Percentiles rank a stretch among this genome's conserved stretches.
phyloP scores from a whole-genome alignment of 176 grass and related monocot genomes.

The Rhynchospora tenuis region DNA sequence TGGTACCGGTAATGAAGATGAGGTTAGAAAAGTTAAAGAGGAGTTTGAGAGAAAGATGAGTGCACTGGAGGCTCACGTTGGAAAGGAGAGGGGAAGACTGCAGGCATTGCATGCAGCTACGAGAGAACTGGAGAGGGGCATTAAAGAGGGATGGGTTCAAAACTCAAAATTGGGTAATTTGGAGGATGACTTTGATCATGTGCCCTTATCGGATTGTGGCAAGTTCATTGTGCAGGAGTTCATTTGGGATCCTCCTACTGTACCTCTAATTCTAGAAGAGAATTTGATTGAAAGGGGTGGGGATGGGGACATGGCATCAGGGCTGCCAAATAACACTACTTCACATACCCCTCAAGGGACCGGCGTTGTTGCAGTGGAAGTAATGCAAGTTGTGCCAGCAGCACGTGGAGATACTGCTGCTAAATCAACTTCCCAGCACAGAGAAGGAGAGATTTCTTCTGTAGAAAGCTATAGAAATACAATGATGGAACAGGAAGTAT shows the following conservation, averaged over 20 bases:
- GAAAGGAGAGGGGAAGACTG: constrained; percentile 42
- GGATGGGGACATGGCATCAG: not conserved
- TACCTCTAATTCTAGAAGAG: not conserved
- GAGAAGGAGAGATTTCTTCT: not conserved
- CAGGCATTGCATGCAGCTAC: constrained; percentile 42
- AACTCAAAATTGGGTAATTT: constrained; percentile 57
- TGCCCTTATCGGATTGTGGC: constrained; percentile 49
- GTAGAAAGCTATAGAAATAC: constrained; percentile 8
- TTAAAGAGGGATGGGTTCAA: constrained; percentile 51
- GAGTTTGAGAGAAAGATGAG: constrained; percentile 23
- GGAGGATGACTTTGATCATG: constrained; percentile 54
- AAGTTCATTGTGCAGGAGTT: constrained; percentile 65
- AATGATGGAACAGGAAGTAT: not conserved
- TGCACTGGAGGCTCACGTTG: constrained; percentile 59
- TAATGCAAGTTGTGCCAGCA: not conserved
- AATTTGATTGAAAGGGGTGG: not conserved
- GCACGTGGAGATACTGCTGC: not conserved
- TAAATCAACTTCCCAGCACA: not conserved
- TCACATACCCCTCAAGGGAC: not conserved
- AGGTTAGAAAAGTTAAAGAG: constrained; percentile 28
- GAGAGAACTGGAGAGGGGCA: constrained; percentile 42
- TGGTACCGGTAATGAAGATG: constrained; percentile 21
- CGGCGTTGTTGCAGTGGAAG: not conserved
- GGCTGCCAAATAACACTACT: not conserved
- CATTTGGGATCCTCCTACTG: constrained; percentile 18